Evolutionary conservation across 2,329 filamentous ascomycete genomes (phyloP).

Genomic region (Diaporthe humulicola): DNA sequence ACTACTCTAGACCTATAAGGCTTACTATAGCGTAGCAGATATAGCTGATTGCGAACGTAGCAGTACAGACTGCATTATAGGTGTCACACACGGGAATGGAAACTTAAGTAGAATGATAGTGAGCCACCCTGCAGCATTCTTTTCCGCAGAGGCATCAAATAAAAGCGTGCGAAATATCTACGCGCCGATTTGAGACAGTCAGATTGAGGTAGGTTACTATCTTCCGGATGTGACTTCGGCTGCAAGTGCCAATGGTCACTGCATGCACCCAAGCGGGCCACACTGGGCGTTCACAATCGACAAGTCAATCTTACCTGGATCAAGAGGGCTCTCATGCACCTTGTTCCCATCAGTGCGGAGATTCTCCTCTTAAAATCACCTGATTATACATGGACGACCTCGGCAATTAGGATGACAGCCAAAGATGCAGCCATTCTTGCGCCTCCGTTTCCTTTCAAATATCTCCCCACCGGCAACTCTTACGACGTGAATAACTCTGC

Average conservation of each 20-base stretch:
- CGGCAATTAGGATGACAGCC: not conserved
- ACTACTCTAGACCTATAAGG: too few species aligned
- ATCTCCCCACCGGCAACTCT: too few species aligned
- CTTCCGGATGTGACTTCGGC: constrained; percentile 1
- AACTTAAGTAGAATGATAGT: too few species aligned
- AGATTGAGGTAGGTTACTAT: not conserved
- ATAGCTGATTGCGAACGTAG: too few species aligned
- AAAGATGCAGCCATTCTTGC: not conserved
- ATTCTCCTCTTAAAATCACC: not conserved
- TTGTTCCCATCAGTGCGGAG: constrained; percentile 14
- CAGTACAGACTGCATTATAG: too few species aligned
- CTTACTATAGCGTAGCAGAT: too few species aligned
- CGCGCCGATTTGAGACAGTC: not conserved
- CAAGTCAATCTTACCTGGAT: constrained; percentile 1
- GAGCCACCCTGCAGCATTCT: not conserved
- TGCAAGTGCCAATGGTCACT: not conserved
- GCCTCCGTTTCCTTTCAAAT: too few species aligned
- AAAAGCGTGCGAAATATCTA: not conserved
- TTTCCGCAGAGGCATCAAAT: not conserved
- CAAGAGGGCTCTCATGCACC: constrained; percentile 2
- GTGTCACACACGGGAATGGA: too few species aligned
- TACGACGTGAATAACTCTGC: too few species aligned
- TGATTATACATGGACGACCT: not conserved
- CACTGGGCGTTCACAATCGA: not conserved
- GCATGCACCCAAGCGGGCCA: not conserved